phyloP scores from a whole-genome alignment of 495 filamentous ascomycete species.

The Glarea lozoyensis region DNA sequence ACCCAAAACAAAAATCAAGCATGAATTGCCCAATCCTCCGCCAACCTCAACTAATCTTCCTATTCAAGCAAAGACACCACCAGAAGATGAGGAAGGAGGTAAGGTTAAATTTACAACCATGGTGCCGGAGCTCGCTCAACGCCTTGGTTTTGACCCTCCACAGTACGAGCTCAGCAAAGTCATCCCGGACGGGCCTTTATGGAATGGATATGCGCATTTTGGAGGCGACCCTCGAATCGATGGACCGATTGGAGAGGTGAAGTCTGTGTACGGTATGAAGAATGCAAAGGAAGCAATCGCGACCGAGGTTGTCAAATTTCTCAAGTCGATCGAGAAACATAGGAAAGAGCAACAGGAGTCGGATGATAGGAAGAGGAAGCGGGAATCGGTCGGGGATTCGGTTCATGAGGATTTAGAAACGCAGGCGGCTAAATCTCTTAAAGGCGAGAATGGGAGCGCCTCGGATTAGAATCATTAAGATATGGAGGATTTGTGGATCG shows the following conservation, averaged over 20 bases:
- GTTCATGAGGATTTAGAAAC: neutral
- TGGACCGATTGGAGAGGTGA: slow-evolving; percentile 29
- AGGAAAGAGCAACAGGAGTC: neutral
- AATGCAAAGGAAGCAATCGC: slow-evolving; percentile 37
- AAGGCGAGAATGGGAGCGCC: neutral
- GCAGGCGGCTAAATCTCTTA: slow-evolving; percentile 1
- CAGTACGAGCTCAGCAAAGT: slow-evolving; percentile 8
- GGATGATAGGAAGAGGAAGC: slow-evolving; percentile 8
- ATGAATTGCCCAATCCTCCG: neutral
- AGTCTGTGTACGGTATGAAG: slow-evolving; percentile 36
- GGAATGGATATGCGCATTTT: slow-evolving; percentile 23
- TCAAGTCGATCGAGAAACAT: slow-evolving; percentile 23
- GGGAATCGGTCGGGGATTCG: neutral
- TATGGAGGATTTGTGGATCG: too few species aligned
- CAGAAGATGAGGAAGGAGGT: too few species aligned
- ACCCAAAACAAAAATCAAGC: neutral
- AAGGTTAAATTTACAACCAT: slow-evolving; percentile 6
- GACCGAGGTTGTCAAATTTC: slow-evolving; percentile 22
- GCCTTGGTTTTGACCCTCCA: slow-evolving; percentile 11
- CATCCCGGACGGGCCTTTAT: slow-evolving; percentile 9
- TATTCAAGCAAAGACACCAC: neutral
- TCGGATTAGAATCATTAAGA: neutral
- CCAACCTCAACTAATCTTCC: neutral
- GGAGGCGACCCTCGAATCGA: slow-evolving; percentile 21
- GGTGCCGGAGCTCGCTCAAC: slow-evolving; percentile 12